Conservation (phyloP, 2,329 filamentous ascomycete genomes). For the Cordyceps cicadae region DNA sequence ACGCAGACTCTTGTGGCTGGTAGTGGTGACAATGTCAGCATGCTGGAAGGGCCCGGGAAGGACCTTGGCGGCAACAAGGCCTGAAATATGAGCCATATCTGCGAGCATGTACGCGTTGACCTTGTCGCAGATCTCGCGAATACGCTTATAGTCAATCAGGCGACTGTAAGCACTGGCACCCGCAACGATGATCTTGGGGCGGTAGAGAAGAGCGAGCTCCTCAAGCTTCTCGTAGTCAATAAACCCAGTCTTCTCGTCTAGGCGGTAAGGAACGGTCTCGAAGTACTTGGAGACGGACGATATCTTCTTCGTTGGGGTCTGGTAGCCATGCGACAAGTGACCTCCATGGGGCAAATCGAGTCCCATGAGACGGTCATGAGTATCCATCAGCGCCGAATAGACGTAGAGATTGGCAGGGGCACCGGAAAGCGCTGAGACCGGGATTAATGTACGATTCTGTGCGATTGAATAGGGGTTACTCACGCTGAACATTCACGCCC, state of each 20-base stretch:
- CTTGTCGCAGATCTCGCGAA: conserved; percentile 86
- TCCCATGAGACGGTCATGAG: conserved; percentile 94
- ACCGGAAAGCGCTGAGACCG: conserved; percentile 61
- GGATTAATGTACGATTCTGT: conserved; percentile 2
- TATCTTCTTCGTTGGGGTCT: conserved; percentile 89
- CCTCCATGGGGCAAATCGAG: conserved; percentile 94
- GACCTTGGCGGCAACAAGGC: conserved; percentile 84
- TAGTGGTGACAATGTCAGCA: conserved; percentile 94
- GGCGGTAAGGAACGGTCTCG: conserved; percentile 90
- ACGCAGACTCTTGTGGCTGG: conserved; percentile 93
- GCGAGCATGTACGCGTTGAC: conserved; percentile 85
- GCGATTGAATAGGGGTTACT: conserved; percentile 21
- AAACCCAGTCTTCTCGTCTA: conserved; percentile 80
- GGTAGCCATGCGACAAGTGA: conserved; percentile 93
- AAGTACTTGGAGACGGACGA: conserved; percentile 99
- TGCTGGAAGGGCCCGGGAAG: conserved; percentile 82
- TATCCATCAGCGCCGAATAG: conserved; percentile 86
- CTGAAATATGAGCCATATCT: conserved; percentile 97
- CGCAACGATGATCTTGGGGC: conserved; percentile 91
- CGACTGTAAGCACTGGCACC: conserved; percentile 94
- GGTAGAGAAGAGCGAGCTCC: conserved; percentile 77
- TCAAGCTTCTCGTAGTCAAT: conserved; percentile 94
- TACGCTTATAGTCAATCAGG: conserved; percentile 87
- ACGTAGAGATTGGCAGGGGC: conserved; percentile 76
- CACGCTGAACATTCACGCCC: conserved; percentile 93